Conservation (phyloP, 2,329 filamentous ascomycete species). For the Alternaria atra region DNA sequence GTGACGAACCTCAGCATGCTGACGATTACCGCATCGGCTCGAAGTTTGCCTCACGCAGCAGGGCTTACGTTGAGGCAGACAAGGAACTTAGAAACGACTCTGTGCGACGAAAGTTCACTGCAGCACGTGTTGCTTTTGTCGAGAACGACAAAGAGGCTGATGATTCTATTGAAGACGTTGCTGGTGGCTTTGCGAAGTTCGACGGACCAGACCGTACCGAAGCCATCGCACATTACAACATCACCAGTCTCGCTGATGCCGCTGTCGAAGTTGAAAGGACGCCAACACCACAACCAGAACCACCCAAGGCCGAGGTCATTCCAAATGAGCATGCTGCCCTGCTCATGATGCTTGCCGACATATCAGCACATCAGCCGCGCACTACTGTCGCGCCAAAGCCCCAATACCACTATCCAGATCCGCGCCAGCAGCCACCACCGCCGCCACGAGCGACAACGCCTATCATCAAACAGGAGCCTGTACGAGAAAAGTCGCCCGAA, state of each 20-base stretch:
- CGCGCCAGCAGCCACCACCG: conserved; percentile 15
- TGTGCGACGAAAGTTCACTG: conserved; percentile 33
- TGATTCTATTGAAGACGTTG: conserved; percentile 38
- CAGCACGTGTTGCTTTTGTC: conserved; percentile 35
- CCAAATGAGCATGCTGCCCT: conserved; percentile 55
- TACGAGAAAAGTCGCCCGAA: conserved; percentile 29
- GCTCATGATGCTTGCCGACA: conserved; percentile 50
- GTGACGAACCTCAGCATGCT: conserved; percentile 35
- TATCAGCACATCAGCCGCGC: conserved; percentile 40
- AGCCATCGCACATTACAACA: conserved; percentile 50
- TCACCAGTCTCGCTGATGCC: conserved; percentile 47
- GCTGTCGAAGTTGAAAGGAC: conserved; percentile 47
- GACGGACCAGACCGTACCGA: conserved; percentile 53
- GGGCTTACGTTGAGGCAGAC: conserved; percentile 53
- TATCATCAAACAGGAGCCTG: conserved; percentile 21
- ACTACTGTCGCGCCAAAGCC: conserved; percentile 5
- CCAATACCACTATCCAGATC: conserved; percentile 10
- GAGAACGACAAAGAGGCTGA: conserved; percentile 44
- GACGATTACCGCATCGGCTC: conserved; percentile 41
- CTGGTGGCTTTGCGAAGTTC: conserved; percentile 53
- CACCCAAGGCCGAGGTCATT: conserved; percentile 34
- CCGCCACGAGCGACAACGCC: conserved; percentile 22
- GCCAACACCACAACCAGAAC: conserved; percentile 28
- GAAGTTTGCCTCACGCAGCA: conserved; percentile 53
- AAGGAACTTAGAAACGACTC: conserved; percentile 45